Evolutionary conservation across 805 yeast genomes (phyloP).

Genomic region (Yamadazyma kitorensis): DNA sequence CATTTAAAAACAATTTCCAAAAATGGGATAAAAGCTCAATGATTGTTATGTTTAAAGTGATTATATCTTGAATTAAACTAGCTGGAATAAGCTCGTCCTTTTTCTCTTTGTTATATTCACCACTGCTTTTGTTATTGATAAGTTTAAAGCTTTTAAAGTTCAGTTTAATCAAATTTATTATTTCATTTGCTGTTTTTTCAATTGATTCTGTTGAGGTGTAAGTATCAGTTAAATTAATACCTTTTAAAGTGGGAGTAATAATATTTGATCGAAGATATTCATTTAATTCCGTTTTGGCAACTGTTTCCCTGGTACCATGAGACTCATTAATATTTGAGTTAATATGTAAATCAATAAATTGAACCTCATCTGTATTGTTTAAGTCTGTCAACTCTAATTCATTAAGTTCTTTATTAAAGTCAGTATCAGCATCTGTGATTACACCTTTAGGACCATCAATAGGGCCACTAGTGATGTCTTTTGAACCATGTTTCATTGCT

Average conservation of each 20-base stretch:
- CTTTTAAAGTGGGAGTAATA: constrained; percentile 13
- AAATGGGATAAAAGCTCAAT: constrained; percentile 43
- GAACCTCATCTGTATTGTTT: constrained; percentile 28
- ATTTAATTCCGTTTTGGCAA: constrained; percentile 12
- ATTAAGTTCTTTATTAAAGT: constrained; percentile 10
- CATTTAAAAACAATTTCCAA: constrained; percentile 38
- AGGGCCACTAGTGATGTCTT: background rate
- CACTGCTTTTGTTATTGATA: constrained; percentile 6
- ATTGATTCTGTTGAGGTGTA: constrained; percentile 28
- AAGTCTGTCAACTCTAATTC: constrained; percentile 38
- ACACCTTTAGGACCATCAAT: too few relatives aligned
- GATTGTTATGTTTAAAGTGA: constrained; percentile 37
- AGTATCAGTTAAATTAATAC: constrained; percentile 20
- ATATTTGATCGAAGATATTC: constrained; percentile 16
- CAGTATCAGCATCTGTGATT: constrained; percentile 1
- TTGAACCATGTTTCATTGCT: constrained; percentile 1
- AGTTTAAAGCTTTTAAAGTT: constrained; percentile 32
- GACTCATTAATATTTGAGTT: constrained; percentile 15
- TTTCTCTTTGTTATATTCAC: background rate
- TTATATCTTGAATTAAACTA: constrained; percentile 28
- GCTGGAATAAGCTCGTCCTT: constrained; percentile 18
- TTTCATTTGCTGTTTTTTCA: constrained; percentile 29
- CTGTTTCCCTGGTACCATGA: background rate
- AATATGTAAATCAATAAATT: constrained; percentile 31
- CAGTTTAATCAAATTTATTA: constrained; percentile 29